Evolutionary conservation across 1,139 yeast species (phyloP), one percentile per base, ranked within the genome.

Genomic region (Wickerhamiella pararugosa): DNA sequence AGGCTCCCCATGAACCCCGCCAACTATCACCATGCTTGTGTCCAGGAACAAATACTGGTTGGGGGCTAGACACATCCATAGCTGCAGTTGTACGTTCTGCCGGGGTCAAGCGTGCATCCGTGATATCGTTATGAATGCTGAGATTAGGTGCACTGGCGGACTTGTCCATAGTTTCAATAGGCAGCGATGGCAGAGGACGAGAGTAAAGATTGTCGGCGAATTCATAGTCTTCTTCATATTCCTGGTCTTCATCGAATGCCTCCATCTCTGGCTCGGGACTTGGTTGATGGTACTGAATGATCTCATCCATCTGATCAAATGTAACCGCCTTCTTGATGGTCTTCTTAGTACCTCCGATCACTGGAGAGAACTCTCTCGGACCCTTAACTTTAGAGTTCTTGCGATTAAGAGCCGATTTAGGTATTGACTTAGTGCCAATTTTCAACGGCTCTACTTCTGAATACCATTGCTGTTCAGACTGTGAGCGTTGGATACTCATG

Each of bases 201-300:
- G 28, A 28, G 26, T 45, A 43, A 27, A 45, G 34, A 8, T 46
- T 40, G 15, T 41, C 15, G 35, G 38, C 40, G n/a, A 10, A 10
- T 5, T 33, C 26, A 25, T 25, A 26, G 25, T n/a, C 34, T 9
- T 21, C 25, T 9, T 30, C 32, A n/a, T 27, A 28, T 9, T 38
- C 36, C 30, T 36, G 39, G 10, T 36, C 39, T 8, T n/a, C 15
- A 9, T 29, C 29, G 10, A n/a, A 21, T 33, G 33, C 29, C 9
- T 36, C 39, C 15, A 29, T 29, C 29, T 26, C 34, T 3, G 37
- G 34, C 21, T 67, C 69, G 1, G 68, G 66, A 1, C 67, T 62
- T 28, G 53, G 49, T 25, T 61, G 55, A 36, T 66, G 69, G 49
- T 65, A 69, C 46, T 67, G 67, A 34, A 69, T 57, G 7, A 67